Evolutionary conservation across 2,329 filamentous ascomycete genomes (phyloP).

Genomic region (Colletotrichum truncatum): DNA sequence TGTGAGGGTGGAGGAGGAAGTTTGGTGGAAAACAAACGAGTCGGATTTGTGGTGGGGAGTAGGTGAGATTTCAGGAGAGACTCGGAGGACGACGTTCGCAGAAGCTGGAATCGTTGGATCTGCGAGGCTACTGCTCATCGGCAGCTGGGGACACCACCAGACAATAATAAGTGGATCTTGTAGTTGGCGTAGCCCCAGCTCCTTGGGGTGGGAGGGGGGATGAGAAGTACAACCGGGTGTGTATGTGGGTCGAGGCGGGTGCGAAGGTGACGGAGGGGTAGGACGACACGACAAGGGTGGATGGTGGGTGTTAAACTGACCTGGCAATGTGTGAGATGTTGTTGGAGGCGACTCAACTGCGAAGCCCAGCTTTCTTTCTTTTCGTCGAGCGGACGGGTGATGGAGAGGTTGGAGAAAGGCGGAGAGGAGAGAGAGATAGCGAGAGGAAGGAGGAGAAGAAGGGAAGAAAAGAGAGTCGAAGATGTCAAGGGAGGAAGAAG

Average conservation of each 20-base stretch:
- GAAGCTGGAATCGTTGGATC: constrained; percentile 34
- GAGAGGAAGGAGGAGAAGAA: constrained; percentile 1
- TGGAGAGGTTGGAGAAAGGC: not conserved
- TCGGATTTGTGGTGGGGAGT: constrained; percentile 30
- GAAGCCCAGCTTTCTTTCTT: constrained; percentile 27
- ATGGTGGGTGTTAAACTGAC: constrained; percentile 20
- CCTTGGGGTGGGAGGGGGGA: constrained; percentile 9
- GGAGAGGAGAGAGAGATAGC: constrained; percentile 2
- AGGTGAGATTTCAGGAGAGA: constrained; percentile 33
- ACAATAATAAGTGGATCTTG: constrained; percentile 34
- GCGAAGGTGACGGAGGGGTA: constrained; percentile 19
- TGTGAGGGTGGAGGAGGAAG: constrained; percentile 27
- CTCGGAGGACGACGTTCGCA: constrained; percentile 28
- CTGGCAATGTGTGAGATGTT: constrained; percentile 10
- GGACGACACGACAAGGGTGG: constrained; percentile 17
- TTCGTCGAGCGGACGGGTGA: constrained; percentile 7
- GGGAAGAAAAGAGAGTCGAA: constrained; percentile 24
- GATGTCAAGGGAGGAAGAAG: constrained; percentile 22
- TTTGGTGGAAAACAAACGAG: constrained; percentile 28
- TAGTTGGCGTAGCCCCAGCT: constrained; percentile 31
- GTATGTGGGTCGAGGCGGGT: constrained; percentile 17
- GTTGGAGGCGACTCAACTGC: constrained; percentile 16
- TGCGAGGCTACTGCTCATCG: constrained; percentile 33
- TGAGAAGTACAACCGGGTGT: constrained; percentile 10
- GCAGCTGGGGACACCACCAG: constrained; percentile 34